Evolutionary conservation across 2,329 filamentous ascomycete species (phyloP).

Genomic region (Diplocarpon mali): DNA sequence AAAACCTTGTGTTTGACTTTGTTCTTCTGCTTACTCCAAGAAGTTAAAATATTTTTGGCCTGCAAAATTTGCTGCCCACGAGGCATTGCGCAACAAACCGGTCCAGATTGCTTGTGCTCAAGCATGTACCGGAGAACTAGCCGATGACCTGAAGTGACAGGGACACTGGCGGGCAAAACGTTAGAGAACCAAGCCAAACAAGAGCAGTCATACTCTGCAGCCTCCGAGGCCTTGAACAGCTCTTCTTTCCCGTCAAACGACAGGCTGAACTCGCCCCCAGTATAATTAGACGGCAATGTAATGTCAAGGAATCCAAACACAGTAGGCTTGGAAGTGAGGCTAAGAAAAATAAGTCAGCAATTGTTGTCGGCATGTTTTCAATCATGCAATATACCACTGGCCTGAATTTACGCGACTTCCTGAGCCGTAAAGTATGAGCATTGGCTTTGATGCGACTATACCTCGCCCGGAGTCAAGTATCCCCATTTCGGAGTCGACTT

Average conservation of each 20-base stretch:
- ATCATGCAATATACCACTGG: no score
- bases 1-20: neutral
- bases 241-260: neutral
- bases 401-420: no score
- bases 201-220: neutral
- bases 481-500: neutral
- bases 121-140: no score
- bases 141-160: no score
- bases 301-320: neutral
- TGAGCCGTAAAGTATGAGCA: neutral
- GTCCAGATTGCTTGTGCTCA: no score
- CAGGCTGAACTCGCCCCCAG: neutral
- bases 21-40: neutral
- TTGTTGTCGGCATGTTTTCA: no score
- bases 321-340: neutral
- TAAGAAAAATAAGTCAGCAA: no score
- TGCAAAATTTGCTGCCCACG: no score
- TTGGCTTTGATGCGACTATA: neutral
- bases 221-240: neutral
- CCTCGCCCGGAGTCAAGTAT: neutral
- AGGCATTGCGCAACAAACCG: no score
- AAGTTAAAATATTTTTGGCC: neutral
- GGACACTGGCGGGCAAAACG: neutral
- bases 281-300: neutral
- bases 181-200: neutral